phyloP scores from a whole-genome alignment of 202 grass and related monocot genomes.

The Cymbopogon flexuosus region DNA sequence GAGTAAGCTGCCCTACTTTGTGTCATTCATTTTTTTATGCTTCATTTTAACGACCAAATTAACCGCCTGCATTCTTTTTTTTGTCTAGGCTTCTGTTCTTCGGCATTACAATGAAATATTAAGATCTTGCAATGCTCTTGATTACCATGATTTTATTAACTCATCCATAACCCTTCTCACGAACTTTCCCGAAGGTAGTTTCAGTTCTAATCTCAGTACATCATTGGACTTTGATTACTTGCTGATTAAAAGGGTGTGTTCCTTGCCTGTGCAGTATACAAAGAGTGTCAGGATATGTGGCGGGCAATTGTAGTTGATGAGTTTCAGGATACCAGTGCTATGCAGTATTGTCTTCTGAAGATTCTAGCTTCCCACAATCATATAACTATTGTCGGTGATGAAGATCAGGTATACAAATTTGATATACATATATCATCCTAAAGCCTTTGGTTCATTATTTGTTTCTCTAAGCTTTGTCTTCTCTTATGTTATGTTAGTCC shows the following conservation, averaged over 20 bases:
- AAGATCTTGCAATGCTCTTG: constrained; percentile 81
- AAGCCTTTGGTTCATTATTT: constrained; percentile 33
- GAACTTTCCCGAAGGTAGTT: constrained; percentile 80
- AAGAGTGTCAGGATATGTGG: constrained; percentile 75
- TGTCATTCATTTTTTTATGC: constrained; percentile 9
- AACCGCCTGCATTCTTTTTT: constrained; percentile 24
- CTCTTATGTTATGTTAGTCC: constrained; percentile 51
- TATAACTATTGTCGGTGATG: constrained; percentile 93
- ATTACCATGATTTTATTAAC: constrained; percentile 97
- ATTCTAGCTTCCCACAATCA: constrained; percentile 76
- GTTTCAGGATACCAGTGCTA: constrained; percentile 98
- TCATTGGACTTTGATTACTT: constrained; percentile 19
- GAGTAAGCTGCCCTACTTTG: constrained; percentile 48
- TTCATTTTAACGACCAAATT: constrained; percentile 26
- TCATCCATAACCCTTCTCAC: constrained; percentile 73
- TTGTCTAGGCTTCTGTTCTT: constrained; percentile 69
- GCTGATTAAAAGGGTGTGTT: constrained; percentile 26
- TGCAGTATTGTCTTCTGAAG: constrained; percentile 85
- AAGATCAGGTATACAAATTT: constrained; percentile 70
- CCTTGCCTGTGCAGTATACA: constrained; percentile 54
- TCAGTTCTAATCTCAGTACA: constrained; percentile 25
- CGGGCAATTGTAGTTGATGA: constrained; percentile 90
- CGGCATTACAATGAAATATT: constrained; percentile 78
- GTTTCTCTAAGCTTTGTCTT: constrained; percentile 8
- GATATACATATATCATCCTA: constrained; percentile 22